Base-by-base conservation (phyloP, 2,329 filamentous ascomycete genomes). In the Claviceps sp. region DNA sequence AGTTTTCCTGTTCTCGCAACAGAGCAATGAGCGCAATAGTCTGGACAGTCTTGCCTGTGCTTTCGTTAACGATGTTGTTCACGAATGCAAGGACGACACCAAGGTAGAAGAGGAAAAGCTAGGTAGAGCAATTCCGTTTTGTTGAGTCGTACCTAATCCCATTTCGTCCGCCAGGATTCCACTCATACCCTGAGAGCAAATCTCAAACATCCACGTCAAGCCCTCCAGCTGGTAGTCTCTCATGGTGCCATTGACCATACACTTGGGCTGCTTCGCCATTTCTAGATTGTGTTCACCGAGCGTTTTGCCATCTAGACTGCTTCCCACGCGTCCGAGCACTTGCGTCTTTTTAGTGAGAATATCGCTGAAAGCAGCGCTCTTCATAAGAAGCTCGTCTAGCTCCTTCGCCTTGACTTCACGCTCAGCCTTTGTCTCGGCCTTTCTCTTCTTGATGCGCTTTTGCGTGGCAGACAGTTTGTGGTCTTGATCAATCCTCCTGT, bases 131-230 rank as follows among this genome's bases (percentile, higher is more conserved):
- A 7, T 22, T 11, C 8, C n/a, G 9, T 14, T 17, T 48, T 4
- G n/a, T 4, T 11, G 55, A 72, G 16, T 43, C 49, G 53, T 61
- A 78, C 79, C 79, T 5, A 95, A 68, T 0, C 90, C 90, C 90
- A 96, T 96, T 65, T 96, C 90, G 60, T 96, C 90, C 0, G 90
- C 90, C 36, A 96, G 66, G 52, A 95, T 95, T 1, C 90, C 90
- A 57, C 88, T 94, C 66, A 96, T 79, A 11, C 90, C 90, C 61
- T 95, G 93, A 2, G 75, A 68, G 52, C 77, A 79, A 50, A 81
- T 78, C 73, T 95, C 88, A 60, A 86, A 95, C 73, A 98, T 83
- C 93, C 93, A 98, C 0, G 95, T 94, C 1, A 98, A 68, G 0
- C 93, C 93, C 64, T 97, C 91, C 0, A 98, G 71, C 60, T 98